Evolutionary conservation across 345 rosid species (phyloP), one percentile per base, ranked within the genome.

Genomic region (Stellera chamaejasme): DNA sequence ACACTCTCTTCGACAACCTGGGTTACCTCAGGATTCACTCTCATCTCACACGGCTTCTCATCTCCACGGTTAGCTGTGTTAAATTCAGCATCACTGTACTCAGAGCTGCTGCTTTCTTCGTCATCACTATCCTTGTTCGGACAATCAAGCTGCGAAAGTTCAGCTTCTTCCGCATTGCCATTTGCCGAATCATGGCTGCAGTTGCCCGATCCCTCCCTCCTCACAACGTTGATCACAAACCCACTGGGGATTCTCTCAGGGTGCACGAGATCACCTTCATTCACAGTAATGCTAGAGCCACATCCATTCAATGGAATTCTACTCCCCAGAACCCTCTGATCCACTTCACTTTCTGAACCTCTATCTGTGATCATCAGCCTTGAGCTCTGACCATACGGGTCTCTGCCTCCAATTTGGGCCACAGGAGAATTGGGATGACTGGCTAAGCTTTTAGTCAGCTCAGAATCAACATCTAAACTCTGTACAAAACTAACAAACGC

Each of bases 201-300:
- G 27, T 54, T 47, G 15, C 75, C 70, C 79, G 84, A 52, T 63
- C 66, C 76, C 57, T 77, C 91, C 69, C 75, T 84, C 75, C 71
- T 84, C 2, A 87, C 96, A 0, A 89, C 68, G 27, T 89, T 87
- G 55, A 93, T 68, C 69, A 93, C 77, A 59, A 93, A 59, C 13
- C 97, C 99, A 15, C 84, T 82, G 8, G 64, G 65, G 26, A 75
- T 73, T 55, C 77, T 82, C 55, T 91, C 96, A 28, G 94, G 83
- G 65, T 87, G 94, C 66, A 89, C 63, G 54, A 82, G 82, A 72
- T 89, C 92, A 8, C 99, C 97, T 78, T 86, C 97, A 5, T 73
- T 48, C 0, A 93, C 97, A 48, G 61, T 66, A 36, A 93, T 77
- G 66, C 97, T 82, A 5, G 81, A 77, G 58, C 74, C 64, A 46